Conservation (phyloP, 1,284 basidiomycete species). For the Nidula niveotomentosa region DNA sequence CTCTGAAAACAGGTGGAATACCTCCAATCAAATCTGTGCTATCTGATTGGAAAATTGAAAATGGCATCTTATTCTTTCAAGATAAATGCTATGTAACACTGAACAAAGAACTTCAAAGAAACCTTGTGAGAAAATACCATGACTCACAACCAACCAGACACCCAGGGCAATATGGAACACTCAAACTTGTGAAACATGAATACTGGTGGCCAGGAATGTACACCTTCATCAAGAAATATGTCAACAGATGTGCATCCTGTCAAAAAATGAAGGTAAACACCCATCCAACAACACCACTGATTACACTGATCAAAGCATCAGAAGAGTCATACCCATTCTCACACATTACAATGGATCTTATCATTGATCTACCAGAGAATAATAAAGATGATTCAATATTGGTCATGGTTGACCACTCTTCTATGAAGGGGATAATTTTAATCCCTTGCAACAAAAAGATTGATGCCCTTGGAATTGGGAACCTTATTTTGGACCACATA, state of each 20-base stretch:
- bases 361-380: slow-evolving; percentile 31
- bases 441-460: slow-evolving; percentile 25
- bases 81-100: slow-evolving; percentile 10
- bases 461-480: too few relatives aligned
- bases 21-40: not conserved
- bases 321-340: slow-evolving; percentile 15
- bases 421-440: slow-evolving; percentile 39
- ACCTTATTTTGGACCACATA: too few relatives aligned
- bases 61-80: slow-evolving; percentile 9
- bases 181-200: too few relatives aligned
- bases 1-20: not conserved
- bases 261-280: too few relatives aligned
- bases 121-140: slow-evolving; percentile 5
- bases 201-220: too few relatives aligned
- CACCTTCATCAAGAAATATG: slow-evolving; percentile 16
- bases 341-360: slow-evolving; percentile 20
- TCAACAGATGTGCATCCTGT: slow-evolving; percentile 16
- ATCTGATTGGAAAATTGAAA: not conserved
- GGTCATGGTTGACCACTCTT: slow-evolving; percentile 27
- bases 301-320: slow-evolving; percentile 13
- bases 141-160: slow-evolving; percentile 6
- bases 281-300: slow-evolving; percentile 7
- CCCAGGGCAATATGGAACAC: too few relatives aligned
- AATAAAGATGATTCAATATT: slow-evolving; percentile 24
- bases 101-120: slow-evolving; percentile 5